Conservation (phyloP, 164 flowering plant species). For the Brasenia schreberi region DNA sequence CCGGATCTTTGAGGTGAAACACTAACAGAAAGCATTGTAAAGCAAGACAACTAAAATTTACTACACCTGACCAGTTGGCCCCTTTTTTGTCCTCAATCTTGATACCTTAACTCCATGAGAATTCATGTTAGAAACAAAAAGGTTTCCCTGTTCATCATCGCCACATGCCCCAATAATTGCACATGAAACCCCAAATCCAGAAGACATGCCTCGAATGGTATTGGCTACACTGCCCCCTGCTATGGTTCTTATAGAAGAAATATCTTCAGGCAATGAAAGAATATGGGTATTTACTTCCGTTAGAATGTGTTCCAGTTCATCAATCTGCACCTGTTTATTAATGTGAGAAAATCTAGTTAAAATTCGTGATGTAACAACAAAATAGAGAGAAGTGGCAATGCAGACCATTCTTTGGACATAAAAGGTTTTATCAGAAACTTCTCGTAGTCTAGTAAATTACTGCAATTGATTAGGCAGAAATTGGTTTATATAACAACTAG, state of each 20-base stretch:
- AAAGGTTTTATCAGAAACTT: too few species aligned
- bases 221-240: slow-evolving; percentile 98
- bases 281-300: slow-evolving; percentile 43
- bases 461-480: too few species aligned
- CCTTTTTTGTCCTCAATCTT: slow-evolving; percentile 60
- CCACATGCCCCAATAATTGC: slow-evolving; percentile 92
- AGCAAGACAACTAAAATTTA: not conserved
- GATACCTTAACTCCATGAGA: slow-evolving; percentile 50
- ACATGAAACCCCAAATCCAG: slow-evolving; percentile 62
- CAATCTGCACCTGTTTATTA: slow-evolving; percentile 44
- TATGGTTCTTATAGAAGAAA: slow-evolving; percentile 43
- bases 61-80: slow-evolving; percentile 73
- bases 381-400: too few species aligned
- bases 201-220: slow-evolving; percentile 71
- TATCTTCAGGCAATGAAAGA: slow-evolving; percentile 26
- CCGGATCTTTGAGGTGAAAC: not conserved
- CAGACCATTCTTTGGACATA: too few species aligned
- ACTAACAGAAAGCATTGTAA: not conserved
- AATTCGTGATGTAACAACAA: too few species aligned
- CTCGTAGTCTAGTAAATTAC: too few species aligned
- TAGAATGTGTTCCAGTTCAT: slow-evolving; percentile 61
- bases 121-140: slow-evolving; percentile 61
- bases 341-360: not conserved
- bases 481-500: too few species aligned
- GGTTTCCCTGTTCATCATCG: slow-evolving; percentile 70